Conservation (phyloP, 1,284 basidiomycete species). For the Sutorius eximius region DNA sequence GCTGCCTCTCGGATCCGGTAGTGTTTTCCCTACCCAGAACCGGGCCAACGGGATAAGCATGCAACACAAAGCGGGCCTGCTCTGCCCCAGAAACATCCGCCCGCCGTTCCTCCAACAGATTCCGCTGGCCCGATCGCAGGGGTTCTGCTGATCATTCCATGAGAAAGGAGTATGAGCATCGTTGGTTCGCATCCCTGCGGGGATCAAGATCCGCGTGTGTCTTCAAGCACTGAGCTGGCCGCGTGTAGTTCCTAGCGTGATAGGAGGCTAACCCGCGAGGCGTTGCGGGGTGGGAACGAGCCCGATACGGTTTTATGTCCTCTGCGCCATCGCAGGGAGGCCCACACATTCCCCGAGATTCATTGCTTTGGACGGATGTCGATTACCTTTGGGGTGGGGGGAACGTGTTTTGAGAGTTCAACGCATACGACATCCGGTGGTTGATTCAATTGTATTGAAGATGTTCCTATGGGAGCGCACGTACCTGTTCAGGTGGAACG, state of each 20-base stretch:
- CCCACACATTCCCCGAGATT: background rate
- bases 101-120: background rate
- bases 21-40: constrained; percentile 9
- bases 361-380: background rate
- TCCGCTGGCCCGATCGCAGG: background rate
- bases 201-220: constrained; percentile 8
- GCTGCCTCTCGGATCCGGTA: background rate
- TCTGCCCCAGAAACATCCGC: constrained; percentile 1
- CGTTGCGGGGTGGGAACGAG: constrained; percentile 23
- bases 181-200: constrained; percentile 1
- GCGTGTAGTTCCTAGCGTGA: background rate
- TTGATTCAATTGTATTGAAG: background rate
- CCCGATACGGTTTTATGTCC: background rate
- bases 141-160: constrained; percentile 25
- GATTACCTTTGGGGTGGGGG: background rate
- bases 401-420: background rate
- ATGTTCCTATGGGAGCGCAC: background rate
- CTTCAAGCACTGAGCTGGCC: background rate
- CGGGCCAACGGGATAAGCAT: constrained; percentile 32
- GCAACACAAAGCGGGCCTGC: constrained; percentile 42
- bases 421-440: background rate
- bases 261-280: background rate
- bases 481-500: background rate
- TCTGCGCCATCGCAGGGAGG: background rate
- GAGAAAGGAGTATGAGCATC: constrained; percentile 3